Base-by-base conservation (phyloP, 306 rosid genomes). In the Inga oerstediana region DNA sequence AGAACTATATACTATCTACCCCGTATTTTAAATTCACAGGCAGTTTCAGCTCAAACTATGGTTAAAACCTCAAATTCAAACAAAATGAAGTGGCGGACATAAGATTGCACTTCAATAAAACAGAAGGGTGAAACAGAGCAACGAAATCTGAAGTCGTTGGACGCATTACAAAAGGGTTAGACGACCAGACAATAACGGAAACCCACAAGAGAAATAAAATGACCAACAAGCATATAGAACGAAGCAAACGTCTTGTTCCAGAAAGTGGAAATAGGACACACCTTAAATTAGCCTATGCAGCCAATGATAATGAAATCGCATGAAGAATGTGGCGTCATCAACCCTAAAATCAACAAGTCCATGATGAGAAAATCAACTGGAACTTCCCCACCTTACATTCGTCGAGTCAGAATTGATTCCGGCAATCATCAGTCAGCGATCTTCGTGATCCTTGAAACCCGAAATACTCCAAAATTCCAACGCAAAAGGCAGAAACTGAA, bases 331-430 rank as follows among this genome's bases (percentile, higher is more conserved):
- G 49, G 44, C 83, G 70, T 85, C 70, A 81, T 10, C 75, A 91
- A 85, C 87, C 91, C 86, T 85, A 91, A 77, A 87, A 76, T 39
- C 45, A 67, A 51, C 64, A 27, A 44, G 76, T 51, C 44, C 77
- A 59, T 74, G 37, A 49, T 52, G 22, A 52, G n/a, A 52, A 52
- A 52, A 52, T 4, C 17, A 13, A 14, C 19, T 14, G 19, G 54
- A 49, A 49, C 54, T 49, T 49, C 17, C 54, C 54, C 14, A 13
- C 54, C 54, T 5, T 30, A 22, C 78, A 30, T 71, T 35, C 52
- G n/a, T 27, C 70, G 12, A 81, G 62, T 81, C 52, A 74, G 44
- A 45, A 30, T 34, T 14, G 64, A 8, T 20, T 77, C 43, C 10
- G 72, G 84, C 48, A 83, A 84, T 75, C 77, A 76, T 66, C 79